Base-by-base conservation (phyloP, 495 filamentous ascomycete species). In the Penicillium macrosclerotiorum region DNA sequence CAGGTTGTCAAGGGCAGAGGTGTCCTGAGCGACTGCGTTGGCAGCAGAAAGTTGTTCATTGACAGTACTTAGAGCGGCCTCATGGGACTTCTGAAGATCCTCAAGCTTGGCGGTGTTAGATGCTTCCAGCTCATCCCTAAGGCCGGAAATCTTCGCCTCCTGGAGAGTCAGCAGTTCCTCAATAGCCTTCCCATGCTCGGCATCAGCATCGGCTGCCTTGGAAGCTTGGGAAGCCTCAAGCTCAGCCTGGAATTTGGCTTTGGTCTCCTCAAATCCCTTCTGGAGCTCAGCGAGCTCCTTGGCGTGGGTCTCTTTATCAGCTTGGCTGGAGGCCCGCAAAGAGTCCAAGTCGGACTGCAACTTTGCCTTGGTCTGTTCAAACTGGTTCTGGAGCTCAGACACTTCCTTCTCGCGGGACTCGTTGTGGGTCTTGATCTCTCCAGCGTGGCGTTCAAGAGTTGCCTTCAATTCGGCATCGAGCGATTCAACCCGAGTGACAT, bases 81-180 rank as follows among this genome's bases (percentile, higher is more conserved):
- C 62, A 47, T 75, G 72, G 1, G 65, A 45, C 29, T 67, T 62
- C 42, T 67, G 61, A n/a, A 75, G 57, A 5, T 68, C 65, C 6
- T 60, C 63, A 6, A 74, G 42, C 52, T 69, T 71, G 30, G 56
- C 51, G 43, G 65, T 57, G 50, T 71, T 60, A 1, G 68, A 56
- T 20, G 57, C 43, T 33, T 73, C 69, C 24, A 73, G 53, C n/a
- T 75, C 60, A 12, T 59, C 56, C 12, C 57, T 59, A 13, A 75
- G 43, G 24, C 51, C 52, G 11, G 67, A 59, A 1, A 73, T 22
- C 51, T 75, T 75, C 13, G 60, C 49, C 14, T 75, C 71, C 9
- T 72, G 64, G n/a, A 67, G 51, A 4, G 59, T 72, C 45, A 75
- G 63, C n/a, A 75, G 65, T 42, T 68, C 63, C 47, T 75, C 72